A percentile compares a stretch with the other conserved stretches of the same genome.
Conservation (phyloP, 345 rosid species). For the Gossypium bickii region DNA sequence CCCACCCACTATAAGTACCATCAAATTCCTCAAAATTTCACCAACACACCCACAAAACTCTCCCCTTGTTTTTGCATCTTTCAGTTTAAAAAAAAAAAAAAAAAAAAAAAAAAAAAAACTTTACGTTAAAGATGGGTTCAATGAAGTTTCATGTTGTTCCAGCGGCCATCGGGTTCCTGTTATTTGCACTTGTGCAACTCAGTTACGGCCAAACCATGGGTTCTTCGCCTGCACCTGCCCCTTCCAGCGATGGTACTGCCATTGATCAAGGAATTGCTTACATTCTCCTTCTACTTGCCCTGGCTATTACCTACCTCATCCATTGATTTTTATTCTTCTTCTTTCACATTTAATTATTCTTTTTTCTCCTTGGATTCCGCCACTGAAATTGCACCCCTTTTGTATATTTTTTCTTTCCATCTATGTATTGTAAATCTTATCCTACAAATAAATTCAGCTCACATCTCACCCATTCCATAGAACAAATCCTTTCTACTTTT, state of each 20-base stretch:
- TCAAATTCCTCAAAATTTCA: background rate
- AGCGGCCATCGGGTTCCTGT: background rate
- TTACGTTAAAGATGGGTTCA: conserved; percentile 8
- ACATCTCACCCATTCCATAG: background rate
- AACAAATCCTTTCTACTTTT: background rate
- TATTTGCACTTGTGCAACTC: conserved; percentile 9
- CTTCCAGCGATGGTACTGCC: conserved; percentile 5
- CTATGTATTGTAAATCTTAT: background rate
- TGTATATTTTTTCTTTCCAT: background rate
- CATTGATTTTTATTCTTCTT: conserved; percentile 6
- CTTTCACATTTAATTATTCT: background rate
- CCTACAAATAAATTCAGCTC: background rate
- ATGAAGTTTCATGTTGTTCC: conserved; percentile 1
- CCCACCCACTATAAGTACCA: background rate
- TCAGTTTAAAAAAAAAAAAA: background rate
- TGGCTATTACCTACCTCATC: conserved; percentile 12
- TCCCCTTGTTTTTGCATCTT: background rate
- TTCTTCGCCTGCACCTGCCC: conserved; percentile 14
- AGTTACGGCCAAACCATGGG: conserved; percentile 12
- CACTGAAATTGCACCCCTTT: background rate
- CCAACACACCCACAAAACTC: background rate
- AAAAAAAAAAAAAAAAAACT: background rate
- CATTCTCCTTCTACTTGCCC: conserved; percentile 15
- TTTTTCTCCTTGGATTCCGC: background rate
- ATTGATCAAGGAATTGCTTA: conserved; percentile 23